These are phyloP conservation scores for Bipolaris gigantea DNA, from an alignment of 2,329 filamentous ascomycete species.

Conservation along the genomic window DNA sequence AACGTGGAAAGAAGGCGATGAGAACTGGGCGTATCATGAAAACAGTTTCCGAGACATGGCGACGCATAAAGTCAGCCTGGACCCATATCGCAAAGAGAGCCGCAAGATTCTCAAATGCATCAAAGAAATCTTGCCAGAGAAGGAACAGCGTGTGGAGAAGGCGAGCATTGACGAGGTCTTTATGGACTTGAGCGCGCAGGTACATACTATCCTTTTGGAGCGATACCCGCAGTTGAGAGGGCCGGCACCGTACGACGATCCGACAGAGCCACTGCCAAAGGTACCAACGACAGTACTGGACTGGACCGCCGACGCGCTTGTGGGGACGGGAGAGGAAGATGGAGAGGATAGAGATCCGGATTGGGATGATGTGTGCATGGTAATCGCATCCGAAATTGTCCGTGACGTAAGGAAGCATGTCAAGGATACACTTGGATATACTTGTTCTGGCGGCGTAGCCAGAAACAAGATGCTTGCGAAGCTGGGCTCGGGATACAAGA, in stretches of 20 bases:
- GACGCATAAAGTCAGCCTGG: conserved; percentile 90
- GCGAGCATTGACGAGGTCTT: conserved; percentile 96
- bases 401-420: conserved; percentile 71
- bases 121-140: conserved; percentile 68
- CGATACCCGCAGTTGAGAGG: conserved; percentile 72
- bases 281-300: conserved; percentile 75
- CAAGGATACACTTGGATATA: conserved; percentile 74
- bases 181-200: conserved; percentile 82
- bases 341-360: conserved; percentile 80
- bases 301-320: conserved; percentile 80
- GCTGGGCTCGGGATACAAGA: conserved; percentile 85
- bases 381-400: conserved; percentile 87
- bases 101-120: conserved; percentile 78
- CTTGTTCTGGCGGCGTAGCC: conserved; percentile 86
- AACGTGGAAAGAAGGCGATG: conserved; percentile 90
- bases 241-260: conserved; percentile 73
- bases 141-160: conserved; percentile 80
- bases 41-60: conserved; percentile 78
- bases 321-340: conserved; percentile 75
- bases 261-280: conserved; percentile 69
- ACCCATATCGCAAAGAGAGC: conserved; percentile 86
- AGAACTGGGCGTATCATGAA: conserved; percentile 86
- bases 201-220: conserved; percentile 73
- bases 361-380: conserved; percentile 91
- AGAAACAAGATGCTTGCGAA: conserved; percentile 96